Percentiles rank a stretch among this genome's conserved stretches.
These are phyloP conservation scores for Phytophthora ramorum DNA, from an alignment of 352 stramenopile genomes.

Conservation along the genomic window DNA sequence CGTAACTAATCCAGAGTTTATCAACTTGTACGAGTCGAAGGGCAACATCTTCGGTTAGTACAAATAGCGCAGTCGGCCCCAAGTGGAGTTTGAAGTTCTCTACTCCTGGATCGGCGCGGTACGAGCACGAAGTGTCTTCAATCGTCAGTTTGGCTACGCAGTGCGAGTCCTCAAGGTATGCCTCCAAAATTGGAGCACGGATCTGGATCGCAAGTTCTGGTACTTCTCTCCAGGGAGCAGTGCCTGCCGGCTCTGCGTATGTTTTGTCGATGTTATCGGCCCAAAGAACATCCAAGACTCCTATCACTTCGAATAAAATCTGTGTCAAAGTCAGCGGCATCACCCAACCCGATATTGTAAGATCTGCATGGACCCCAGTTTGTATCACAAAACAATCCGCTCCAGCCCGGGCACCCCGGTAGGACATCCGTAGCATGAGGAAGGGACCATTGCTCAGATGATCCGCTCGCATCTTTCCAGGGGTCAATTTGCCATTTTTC, in stretches of 20 bases:
- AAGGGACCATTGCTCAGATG: slow-evolving; percentile 66
- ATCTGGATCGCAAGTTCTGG: slow-evolving; percentile 76
- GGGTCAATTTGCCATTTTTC: slow-evolving; percentile 77
- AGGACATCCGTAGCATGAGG: slow-evolving; percentile 65
- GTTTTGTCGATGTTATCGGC: slow-evolving; percentile 26
- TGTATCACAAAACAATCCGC: slow-evolving; percentile 65
- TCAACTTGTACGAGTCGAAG: slow-evolving; percentile 86
- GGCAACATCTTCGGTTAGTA: slow-evolving; percentile 88
- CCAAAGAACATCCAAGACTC: slow-evolving; percentile 78
- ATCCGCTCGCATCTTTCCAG: slow-evolving; percentile 73
- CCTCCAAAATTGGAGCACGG: slow-evolving; percentile 81
- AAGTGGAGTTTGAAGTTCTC: slow-evolving; percentile 80
- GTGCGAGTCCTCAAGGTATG: slow-evolving; percentile 87
- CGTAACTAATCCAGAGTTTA: slow-evolving; percentile 81
- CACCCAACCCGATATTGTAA: slow-evolving; percentile 82
- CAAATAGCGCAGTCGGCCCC: slow-evolving; percentile 81
- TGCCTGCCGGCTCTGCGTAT: slow-evolving; percentile 17
- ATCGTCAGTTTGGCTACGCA: slow-evolving; percentile 88
- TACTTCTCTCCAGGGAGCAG: slow-evolving; percentile 63
- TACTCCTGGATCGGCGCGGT: slow-evolving; percentile 60
- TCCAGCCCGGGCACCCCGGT: slow-evolving; percentile 54
- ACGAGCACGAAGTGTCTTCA: slow-evolving; percentile 78
- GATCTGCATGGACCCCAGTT: slow-evolving; percentile 62
- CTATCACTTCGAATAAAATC: slow-evolving; percentile 77
- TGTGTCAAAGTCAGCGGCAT: slow-evolving; percentile 77